Percentiles rank a stretch among this genome's conserved stretches.
phyloP scores from a whole-genome alignment of 2,329 filamentous ascomycete species.

The Tolypocladium inflatum region DNA sequence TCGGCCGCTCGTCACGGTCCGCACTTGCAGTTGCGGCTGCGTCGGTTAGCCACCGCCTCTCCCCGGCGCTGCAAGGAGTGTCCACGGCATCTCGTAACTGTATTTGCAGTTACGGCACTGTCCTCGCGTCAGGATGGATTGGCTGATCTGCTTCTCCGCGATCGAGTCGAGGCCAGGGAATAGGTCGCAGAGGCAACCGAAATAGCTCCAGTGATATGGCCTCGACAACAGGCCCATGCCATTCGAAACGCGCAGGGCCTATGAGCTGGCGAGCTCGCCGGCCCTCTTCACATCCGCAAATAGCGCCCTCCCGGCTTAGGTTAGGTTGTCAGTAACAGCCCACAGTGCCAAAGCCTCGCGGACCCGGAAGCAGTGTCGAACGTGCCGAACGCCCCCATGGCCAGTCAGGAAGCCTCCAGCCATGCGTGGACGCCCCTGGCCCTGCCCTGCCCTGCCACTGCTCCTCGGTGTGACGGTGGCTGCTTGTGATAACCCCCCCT shows the following conservation, averaged over 20 bases:
- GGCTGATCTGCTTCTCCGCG: neutral
- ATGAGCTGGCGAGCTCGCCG: neutral
- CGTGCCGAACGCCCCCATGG: neutral
- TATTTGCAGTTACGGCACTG: neutral
- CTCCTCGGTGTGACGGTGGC: conserved; percentile 1
- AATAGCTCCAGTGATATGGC: neutral
- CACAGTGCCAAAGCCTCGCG: neutral
- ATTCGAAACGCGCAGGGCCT: neutral
- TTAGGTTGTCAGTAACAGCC: neutral
- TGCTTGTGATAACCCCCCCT: neutral
- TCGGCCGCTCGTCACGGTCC: neutral
- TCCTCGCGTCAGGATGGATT: neutral
- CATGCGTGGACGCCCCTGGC: neutral
- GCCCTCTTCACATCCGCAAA: neutral
- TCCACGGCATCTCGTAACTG: neutral
- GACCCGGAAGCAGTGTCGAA: neutral
- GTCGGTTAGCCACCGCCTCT: neutral
- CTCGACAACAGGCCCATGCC: neutral
- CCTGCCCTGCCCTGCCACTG: neutral
- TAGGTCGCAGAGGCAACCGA: neutral
- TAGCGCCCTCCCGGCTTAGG: neutral
- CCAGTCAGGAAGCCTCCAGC: neutral
- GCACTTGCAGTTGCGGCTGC: neutral
- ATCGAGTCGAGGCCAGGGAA: neutral
- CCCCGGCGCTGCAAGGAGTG: neutral